These are phyloP conservation scores for Pseudophaeomoniella oleicola DNA, from an alignment of 2,329 filamentous ascomycete species.

Conservation along the genomic window DNA sequence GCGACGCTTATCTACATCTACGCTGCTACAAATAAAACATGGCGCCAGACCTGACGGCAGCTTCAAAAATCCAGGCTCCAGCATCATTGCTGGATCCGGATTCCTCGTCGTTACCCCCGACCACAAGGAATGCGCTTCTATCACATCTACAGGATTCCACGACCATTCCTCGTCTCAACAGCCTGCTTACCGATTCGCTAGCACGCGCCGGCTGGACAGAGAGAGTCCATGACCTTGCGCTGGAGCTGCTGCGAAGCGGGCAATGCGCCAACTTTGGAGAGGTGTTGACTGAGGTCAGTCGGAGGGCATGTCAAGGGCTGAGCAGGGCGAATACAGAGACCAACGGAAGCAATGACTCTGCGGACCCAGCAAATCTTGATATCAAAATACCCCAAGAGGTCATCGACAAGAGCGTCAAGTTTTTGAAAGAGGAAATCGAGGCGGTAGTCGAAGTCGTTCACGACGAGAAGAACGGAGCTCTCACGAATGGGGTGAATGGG, in stretches of 20 bases:
- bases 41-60: neutral
- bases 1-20: no score
- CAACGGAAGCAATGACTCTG: slow-evolving; percentile 4
- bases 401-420: slow-evolving; percentile 34
- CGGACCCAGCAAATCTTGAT: slow-evolving; percentile 16
- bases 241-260: slow-evolving; percentile 41
- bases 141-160: slow-evolving; percentile 30
- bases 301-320: slow-evolving; percentile 23
- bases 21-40: no score
- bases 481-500: slow-evolving; percentile 1
- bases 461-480: slow-evolving; percentile 12
- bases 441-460: slow-evolving; percentile 32
- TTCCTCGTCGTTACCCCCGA: neutral
- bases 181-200: slow-evolving; percentile 37
- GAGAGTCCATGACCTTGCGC: slow-evolving; percentile 37
- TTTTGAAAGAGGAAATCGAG: slow-evolving; percentile 36
- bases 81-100: neutral
- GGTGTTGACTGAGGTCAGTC: slow-evolving; percentile 37
- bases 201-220: slow-evolving; percentile 45
- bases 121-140: slow-evolving; percentile 13
- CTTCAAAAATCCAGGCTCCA: neutral
- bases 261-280: slow-evolving; percentile 43
- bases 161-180: slow-evolving; percentile 41
- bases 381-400: slow-evolving; percentile 34
- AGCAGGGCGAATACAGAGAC: slow-evolving; percentile 6